phyloP scores from a whole-genome alignment of 1,284 basidiomycete genomes.

The Fomitopsis betulina region DNA sequence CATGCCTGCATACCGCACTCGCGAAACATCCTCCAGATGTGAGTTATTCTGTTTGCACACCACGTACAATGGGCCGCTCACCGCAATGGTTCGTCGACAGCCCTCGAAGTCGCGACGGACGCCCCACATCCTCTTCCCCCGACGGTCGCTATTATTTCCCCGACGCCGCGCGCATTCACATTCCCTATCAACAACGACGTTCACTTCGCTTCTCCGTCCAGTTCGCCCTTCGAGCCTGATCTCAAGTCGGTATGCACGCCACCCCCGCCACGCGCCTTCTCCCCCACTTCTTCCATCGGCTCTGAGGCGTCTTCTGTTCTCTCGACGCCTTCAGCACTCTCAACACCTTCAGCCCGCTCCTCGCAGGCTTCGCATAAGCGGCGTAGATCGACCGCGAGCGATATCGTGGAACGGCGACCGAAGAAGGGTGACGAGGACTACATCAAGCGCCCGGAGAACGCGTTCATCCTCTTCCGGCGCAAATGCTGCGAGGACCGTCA shows the following conservation, averaged over 20 bases:
- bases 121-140: constrained; percentile 43
- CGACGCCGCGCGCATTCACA: constrained; percentile 71
- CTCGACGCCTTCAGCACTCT: constrained; percentile 30
- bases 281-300: constrained; percentile 45
- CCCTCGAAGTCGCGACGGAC: constrained; percentile 72
- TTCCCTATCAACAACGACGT: constrained; percentile 60
- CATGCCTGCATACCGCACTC: constrained; percentile 74
- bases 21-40: constrained; percentile 63
- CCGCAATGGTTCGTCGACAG: constrained; percentile 29
- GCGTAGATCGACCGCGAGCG: constrained; percentile 54
- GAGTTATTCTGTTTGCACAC: constrained; percentile 27
- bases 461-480: constrained; percentile 76
- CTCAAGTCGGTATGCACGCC: constrained; percentile 46
- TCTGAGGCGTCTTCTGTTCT: constrained; percentile 36
- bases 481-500: constrained; percentile 71
- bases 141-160: constrained; percentile 62
- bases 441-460: constrained; percentile 77
- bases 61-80: background rate
- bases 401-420: constrained; percentile 63
- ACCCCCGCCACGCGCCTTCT: constrained; percentile 30
- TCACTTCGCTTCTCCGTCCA: constrained; percentile 60
- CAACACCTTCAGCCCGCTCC: constrained; percentile 29
- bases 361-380: constrained; percentile 44
- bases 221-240: constrained; percentile 68
- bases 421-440: constrained; percentile 78